Evolutionary conservation across 257 asterid species (phyloP).

Genomic region (Parsonsia alboflavescens): DNA sequence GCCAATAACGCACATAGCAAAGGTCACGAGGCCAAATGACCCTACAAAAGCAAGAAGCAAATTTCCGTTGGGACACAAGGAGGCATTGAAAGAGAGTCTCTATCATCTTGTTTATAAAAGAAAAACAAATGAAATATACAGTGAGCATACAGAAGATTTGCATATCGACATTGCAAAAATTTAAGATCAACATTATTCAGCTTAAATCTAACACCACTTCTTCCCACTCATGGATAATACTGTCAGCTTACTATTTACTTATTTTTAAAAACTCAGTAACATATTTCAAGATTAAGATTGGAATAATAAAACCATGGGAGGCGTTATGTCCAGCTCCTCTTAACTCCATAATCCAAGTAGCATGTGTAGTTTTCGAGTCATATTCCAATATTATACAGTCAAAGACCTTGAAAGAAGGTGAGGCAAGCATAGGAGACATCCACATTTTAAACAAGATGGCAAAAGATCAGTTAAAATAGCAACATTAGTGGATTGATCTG

Average conservation of each 20-base stretch:
- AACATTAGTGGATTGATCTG: not conserved
- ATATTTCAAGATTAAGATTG: not conserved
- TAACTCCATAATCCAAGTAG: not conserved
- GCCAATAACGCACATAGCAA: conserved; percentile 98
- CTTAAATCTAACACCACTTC: not conserved
- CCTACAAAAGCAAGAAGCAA: conserved; percentile 39
- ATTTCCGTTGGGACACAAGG: conserved; percentile 1
- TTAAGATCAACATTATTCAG: too few species aligned
- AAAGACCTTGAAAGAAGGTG: conserved; percentile 2
- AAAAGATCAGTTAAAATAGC: not conserved
- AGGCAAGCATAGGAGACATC: not conserved
- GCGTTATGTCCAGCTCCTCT: not conserved
- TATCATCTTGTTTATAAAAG: not conserved
- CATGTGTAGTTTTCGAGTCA: not conserved
- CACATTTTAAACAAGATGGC: not conserved
- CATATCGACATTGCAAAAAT: not conserved
- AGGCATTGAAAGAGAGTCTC: not conserved
- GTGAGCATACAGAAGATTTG: not conserved
- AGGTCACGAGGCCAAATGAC: conserved; percentile 97
- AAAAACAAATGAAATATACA: not conserved
- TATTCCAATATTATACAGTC: not conserved
- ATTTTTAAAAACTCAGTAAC: not conserved
- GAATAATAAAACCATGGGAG: not conserved
- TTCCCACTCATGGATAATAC: not conserved
- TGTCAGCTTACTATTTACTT: not conserved